Evolutionary conservation across 2,329 filamentous ascomycete genomes (phyloP).

Genomic region (Hortaea sp.): DNA sequence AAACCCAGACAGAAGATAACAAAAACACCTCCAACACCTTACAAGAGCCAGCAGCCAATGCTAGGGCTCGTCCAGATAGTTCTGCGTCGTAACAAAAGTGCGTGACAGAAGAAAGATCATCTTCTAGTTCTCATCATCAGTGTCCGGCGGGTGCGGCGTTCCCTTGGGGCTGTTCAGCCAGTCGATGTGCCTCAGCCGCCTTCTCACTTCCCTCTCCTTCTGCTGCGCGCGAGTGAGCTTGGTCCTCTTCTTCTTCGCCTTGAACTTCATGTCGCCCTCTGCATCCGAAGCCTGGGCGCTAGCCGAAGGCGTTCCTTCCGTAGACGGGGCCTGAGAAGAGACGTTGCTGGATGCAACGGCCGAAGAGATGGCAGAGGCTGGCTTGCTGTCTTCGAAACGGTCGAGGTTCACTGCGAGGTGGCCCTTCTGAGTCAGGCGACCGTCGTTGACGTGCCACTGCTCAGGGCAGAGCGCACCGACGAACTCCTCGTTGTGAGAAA

Average conservation of each 20-base stretch:
- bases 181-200: slow-evolving; percentile 72
- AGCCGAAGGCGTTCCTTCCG: slow-evolving; percentile 23
- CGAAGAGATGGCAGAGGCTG: slow-evolving; percentile 55
- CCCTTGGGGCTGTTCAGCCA: slow-evolving; percentile 64
- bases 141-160: slow-evolving; percentile 65
- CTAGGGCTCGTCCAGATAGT: neutral
- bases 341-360: slow-evolving; percentile 48
- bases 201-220: slow-evolving; percentile 84
- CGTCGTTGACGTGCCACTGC: slow-evolving; percentile 89
- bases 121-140: slow-evolving; percentile 53
- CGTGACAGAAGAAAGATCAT: neutral
- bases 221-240: slow-evolving; percentile 96
- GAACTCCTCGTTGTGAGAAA: slow-evolving; percentile 99
- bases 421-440: slow-evolving; percentile 76
- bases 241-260: slow-evolving; percentile 89
- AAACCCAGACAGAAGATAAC: neutral
- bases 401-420: slow-evolving; percentile 63
- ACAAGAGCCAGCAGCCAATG: neutral
- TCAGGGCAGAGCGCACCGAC: slow-evolving; percentile 91
- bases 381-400: slow-evolving; percentile 74
- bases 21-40: neutral
- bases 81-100: no score
- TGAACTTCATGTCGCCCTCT: slow-evolving; percentile 87
- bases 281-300: slow-evolving; percentile 42
- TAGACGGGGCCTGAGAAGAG: slow-evolving; percentile 20